Base-by-base conservation (phyloP, 2,329 filamentous ascomycete genomes). In the Aureobasidium pullulans region DNA sequence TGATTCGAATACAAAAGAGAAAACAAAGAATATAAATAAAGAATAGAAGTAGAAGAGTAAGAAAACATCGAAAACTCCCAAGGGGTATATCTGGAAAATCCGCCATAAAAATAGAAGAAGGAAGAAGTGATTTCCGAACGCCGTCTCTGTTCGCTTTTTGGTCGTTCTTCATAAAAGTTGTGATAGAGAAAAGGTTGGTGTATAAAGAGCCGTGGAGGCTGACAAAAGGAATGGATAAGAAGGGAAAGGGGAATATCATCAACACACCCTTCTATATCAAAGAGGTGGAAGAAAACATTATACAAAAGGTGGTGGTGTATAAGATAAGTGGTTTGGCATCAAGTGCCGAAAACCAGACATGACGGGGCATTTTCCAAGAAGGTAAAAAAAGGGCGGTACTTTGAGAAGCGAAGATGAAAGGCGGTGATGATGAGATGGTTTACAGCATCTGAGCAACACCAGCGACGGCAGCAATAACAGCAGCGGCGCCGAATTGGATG, bases 361-460 rank as follows among this genome's bases (percentile, higher is more conserved):
- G 40, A 56, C 50, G 50, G 52, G 40, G 52, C 52, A 44, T 56
- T 31, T 15, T 52, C 48, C 34, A 39, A 40, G 54, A 57, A 34
- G 32, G 11, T 19, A 23, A 28, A 11, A 29, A 40, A 52, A 40
- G n/a, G 16, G 7, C 6, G 29, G 7, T n/a, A 8, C n/a, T 4
- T 7, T 8, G 6, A 28, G n/a, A 34, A 29, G 43, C 29, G 5
- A 36, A 47, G 19, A 10, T 11, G 23, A 29, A 28, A 7, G 19
- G 43, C 11, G 15, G 16, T 28, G 1, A 31, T 6, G 15, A 9
- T 32, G n/a, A 10, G 19, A 7, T 31, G 11, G 42, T 44, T 42
- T 42, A 60, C 4, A 60, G 57, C 34, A 60, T 16, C 6, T 60
- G 57, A 34, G 49, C 57, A 23, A 47, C 39, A 48, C 47, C 47